Evolutionary conservation across 2,329 filamentous ascomycete genomes (phyloP), one percentile per base, ranked within the genome.

Genomic region (Ophiocordyceps unilateralis): DNA sequence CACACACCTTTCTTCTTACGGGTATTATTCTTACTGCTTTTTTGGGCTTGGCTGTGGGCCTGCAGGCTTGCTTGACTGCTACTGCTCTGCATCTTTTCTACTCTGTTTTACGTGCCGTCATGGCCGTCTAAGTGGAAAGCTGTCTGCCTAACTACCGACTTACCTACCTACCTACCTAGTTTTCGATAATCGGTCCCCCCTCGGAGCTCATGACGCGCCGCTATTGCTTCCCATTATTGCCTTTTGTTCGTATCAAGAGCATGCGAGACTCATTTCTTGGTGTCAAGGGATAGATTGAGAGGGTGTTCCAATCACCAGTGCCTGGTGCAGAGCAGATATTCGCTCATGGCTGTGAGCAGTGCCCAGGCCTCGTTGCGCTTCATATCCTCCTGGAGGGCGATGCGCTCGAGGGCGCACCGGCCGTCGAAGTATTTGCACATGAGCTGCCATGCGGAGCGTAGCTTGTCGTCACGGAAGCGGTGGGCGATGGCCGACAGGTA

Each of bases 351-450:
- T 36, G 70, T 71, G 44, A 83, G 58, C 43, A 79, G 65, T 40
- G 74, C 72, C 67, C 83, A 87, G 14, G 86, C 71, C 51, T 83
- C 80, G 62, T 89, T 93, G 44, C 86, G 70, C 66, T 91, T 93
- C 64, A 93, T 72, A 6, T 83, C 83, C 62, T 95, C 86, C 44
- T 81, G 73, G n/a, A 91, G 66, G 1, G 83, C 76, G 49, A 98
- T 82, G 51, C 88, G 79, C 63, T 98, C 91, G 46, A 96, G 68
- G 2, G 88, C 81, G 55, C 82, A 79, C 44, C 72, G 74, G 1
- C 91, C 91, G 58, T 96, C 88, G 52, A 96, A 85, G 59, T 95
- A 91, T 58, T 83, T 85, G 53, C 80, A 72, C 51, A 94, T 77
- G 39, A 72, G 66, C 2, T 76, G 74, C 82, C 87, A 93, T 40